Percentiles rank a stretch among this genome's conserved stretches.
Evolutionary conservation across 306 rosid species (phyloP).

Genomic region (Echinosophora koreensis): DNA sequence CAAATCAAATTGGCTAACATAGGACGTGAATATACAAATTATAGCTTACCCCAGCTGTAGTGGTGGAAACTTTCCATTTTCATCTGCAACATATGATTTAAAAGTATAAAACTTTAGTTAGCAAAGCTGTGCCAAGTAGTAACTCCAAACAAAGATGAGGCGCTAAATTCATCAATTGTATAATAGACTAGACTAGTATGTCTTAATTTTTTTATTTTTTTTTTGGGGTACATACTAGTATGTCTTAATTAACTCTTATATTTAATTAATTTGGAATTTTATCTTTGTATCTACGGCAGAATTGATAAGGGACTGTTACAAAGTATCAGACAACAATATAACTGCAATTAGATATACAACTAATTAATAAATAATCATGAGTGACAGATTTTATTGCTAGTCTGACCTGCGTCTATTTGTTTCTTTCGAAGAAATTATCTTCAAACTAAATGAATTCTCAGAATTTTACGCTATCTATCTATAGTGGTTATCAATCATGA

Average conservation of each 20-base stretch:
- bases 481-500: not conserved
- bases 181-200: not conserved
- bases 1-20: slow-evolving; percentile 27
- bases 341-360: not conserved
- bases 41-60: slow-evolving; percentile 54
- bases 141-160: not conserved
- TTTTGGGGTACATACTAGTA: no score
- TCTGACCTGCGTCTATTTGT: slow-evolving; percentile 32
- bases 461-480: not conserved
- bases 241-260: no score
- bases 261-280: slow-evolving; percentile 23
- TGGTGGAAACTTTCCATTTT: slow-evolving; percentile 67
- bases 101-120: slow-evolving; percentile 34
- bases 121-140: not conserved
- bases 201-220: no score
- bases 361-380: not conserved
- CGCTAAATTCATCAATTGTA: not conserved
- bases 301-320: not conserved
- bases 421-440: slow-evolving; percentile 2
- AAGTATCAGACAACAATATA: not conserved
- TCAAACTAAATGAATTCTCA: not conserved
- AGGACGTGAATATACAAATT: slow-evolving; percentile 20
- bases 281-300: not conserved
- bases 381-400: slow-evolving; percentile 30
- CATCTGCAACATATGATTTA: slow-evolving; percentile 62